Conservation (phyloP, 163 green algal genomes). For the Chlamydomonas reinhardtii region DNA sequence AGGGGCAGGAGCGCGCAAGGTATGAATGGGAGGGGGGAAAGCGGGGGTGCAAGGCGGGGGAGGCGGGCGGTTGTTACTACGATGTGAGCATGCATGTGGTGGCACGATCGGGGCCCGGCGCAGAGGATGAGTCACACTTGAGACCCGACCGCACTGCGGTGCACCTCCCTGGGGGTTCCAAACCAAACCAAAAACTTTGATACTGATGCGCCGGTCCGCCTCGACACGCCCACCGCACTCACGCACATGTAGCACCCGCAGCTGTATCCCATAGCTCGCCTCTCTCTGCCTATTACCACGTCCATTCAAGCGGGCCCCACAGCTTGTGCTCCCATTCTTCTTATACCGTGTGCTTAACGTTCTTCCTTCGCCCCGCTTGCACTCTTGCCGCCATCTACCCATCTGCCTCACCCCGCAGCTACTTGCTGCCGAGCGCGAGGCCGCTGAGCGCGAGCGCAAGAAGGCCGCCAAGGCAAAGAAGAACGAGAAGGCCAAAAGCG, state of each 20-base stretch:
- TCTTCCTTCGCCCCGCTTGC: too few relatives aligned
- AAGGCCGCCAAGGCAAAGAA: slow-evolving; percentile 69
- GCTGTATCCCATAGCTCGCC: too few relatives aligned
- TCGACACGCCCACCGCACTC: too few relatives aligned
- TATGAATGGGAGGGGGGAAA: too few relatives aligned
- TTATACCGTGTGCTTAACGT: too few relatives aligned
- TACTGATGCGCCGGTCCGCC: slow-evolving; percentile 51
- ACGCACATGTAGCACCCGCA: too few relatives aligned
- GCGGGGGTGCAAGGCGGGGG: too few relatives aligned
- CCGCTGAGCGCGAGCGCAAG: slow-evolving; percentile 67
- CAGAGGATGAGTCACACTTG: slow-evolving; percentile 36
- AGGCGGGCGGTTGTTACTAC: too few relatives aligned
- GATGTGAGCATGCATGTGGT: background rate
- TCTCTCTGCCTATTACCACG: too few relatives aligned
- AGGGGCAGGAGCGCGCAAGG: too few relatives aligned
- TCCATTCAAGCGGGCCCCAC: too few relatives aligned
- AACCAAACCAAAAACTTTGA: slow-evolving; percentile 64
- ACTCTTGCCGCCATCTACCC: background rate
- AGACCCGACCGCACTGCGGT: slow-evolving; percentile 42
- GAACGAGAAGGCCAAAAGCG: slow-evolving; percentile 72
- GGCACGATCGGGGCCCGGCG: background rate
- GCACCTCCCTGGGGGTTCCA: slow-evolving; percentile 24
- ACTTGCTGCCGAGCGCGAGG: slow-evolving; percentile 64
- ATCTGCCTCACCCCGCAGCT: slow-evolving; percentile 41
- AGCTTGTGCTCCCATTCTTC: too few relatives aligned